Percentiles rank a stretch among this genome's conserved stretches.
Evolutionary conservation across 108 stramenopile genomes (phyloP).

Genomic region (Cyclotella distinguenda): DNA sequence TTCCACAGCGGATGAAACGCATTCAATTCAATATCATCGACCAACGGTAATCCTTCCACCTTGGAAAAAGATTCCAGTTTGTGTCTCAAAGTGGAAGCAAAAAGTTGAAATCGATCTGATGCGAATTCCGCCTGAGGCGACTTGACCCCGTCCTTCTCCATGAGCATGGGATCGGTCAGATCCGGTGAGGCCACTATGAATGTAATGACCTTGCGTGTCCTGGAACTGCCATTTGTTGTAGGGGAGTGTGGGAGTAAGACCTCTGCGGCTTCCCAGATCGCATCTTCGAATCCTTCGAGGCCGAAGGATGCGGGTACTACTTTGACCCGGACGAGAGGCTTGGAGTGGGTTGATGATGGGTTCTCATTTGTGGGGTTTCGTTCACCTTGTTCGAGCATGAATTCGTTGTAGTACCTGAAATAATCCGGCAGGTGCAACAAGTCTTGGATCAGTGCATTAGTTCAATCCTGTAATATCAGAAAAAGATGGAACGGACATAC

Average conservation of each 20-base stretch:
- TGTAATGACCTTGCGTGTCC: constrained; percentile 6
- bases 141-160: constrained; percentile 4
- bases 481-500: constrained; percentile 4
- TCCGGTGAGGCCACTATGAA: constrained; percentile 46
- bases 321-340: constrained; percentile 26
- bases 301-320: constrained; percentile 48
- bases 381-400: constrained; percentile 20
- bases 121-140: constrained; percentile 39
- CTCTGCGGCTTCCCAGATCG: constrained; percentile 37
- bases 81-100: constrained; percentile 18
- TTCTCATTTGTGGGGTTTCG: not conserved
- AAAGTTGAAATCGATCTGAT: constrained; percentile 21
- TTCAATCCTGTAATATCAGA: not conserved
- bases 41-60: constrained; percentile 6
- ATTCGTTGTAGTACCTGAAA: constrained; percentile 29
- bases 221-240: not conserved
- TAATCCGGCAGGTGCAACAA: not conserved
- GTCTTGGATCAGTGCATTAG: not conserved
- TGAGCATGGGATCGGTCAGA: constrained; percentile 29
- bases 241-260: constrained; percentile 3
- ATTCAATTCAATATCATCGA: constrained; percentile 12
- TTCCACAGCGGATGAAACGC: constrained; percentile 45
- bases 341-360: not conserved
- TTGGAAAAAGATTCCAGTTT: constrained; percentile 14
- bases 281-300: constrained; percentile 44